These are phyloP conservation scores for Heterobasidion parviporum DNA, from an alignment of 1,284 basidiomycete genomes.

Conservation along the genomic window DNA sequence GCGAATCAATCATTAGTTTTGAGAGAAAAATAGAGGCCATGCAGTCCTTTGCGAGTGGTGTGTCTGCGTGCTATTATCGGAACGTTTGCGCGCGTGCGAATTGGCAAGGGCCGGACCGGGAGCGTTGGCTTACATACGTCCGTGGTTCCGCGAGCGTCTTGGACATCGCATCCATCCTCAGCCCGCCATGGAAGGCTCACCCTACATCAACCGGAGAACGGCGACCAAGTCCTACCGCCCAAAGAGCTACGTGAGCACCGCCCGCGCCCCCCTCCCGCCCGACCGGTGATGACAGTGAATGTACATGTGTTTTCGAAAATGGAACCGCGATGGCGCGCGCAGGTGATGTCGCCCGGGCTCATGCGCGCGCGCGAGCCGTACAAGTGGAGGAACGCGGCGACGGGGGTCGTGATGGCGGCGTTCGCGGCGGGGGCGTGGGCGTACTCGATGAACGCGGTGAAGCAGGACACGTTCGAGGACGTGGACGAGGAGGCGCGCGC, in stretches of 20 bases:
- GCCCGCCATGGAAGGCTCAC: constrained; percentile 7
- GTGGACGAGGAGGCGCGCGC: constrained; percentile 68
- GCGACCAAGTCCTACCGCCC: constrained; percentile 17
- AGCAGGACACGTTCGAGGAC: constrained; percentile 87
- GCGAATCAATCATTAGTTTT: background rate
- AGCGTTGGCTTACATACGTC: no score
- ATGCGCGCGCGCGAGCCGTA: constrained; percentile 84
- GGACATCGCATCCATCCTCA: background rate
- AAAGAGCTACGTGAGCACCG: constrained; percentile 16
- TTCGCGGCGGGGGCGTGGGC: constrained; percentile 85
- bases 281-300: background rate
- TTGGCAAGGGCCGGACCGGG: no score
- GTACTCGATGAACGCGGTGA: constrained; percentile 91
- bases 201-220: constrained; percentile 13
- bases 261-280: background rate
- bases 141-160: no score
- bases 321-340: background rate
- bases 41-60: no score
- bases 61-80: no score
- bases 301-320: background rate
- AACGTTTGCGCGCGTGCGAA: no score
- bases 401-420: constrained; percentile 62
- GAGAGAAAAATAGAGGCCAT: no score
- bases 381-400: constrained; percentile 70
- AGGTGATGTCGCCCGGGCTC: constrained; percentile 84